Base-by-base conservation (phyloP, 768 basidiomycete species). In the Lactifluus echinatus region DNA sequence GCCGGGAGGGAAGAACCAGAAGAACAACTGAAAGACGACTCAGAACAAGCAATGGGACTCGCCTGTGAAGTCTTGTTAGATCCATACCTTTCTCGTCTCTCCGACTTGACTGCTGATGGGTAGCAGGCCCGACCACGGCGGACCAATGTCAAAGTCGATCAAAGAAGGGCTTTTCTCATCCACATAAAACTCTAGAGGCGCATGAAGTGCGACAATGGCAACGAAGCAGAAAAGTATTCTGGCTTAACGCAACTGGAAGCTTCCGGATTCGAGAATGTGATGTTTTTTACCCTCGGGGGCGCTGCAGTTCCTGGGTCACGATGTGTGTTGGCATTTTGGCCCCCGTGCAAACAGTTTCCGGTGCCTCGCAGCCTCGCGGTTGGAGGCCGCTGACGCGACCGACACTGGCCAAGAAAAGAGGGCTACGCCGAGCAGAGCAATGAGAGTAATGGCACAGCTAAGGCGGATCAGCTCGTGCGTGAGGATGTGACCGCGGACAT, bases 1-100 rank as follows among this genome's bases (percentile, higher is more conserved):
- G 3, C 85, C 86, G 1, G 87, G 84, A 53, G 87, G 87, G 73
- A 87, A 89, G 70, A 87, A 84, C 87, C 87, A 89, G 72, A 89
- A 89, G 73, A 84, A 89, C 15, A 88, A 76, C 85, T 89, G 48
- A 39, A 15, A 2, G n/a, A 12, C 8, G 21, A 36, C 36, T 50
- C 24, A 53, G 55, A 29, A 37, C 10, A 78, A 43, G 34, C n/a
- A n/a, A 8, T 2, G 31, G 44, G 53, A 50, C 47, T 42, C 19
- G 19, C 17, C 5, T 37, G 45, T 24, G 8, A 21, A n/a, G 6
- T 8, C 8, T 31, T 28, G 8, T 28, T 44, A 24, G 2, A 28
- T 7, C 70, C 59, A 72, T 21, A 84, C 85, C 77, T 89, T 75
- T 43, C 86, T 77, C 7, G 84, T 85, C 69, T 89, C 87, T 45